Evolutionary conservation across 139 green algal species (phyloP), one percentile per base, ranked within the genome.

Genomic region (Gonium pectorale): DNA sequence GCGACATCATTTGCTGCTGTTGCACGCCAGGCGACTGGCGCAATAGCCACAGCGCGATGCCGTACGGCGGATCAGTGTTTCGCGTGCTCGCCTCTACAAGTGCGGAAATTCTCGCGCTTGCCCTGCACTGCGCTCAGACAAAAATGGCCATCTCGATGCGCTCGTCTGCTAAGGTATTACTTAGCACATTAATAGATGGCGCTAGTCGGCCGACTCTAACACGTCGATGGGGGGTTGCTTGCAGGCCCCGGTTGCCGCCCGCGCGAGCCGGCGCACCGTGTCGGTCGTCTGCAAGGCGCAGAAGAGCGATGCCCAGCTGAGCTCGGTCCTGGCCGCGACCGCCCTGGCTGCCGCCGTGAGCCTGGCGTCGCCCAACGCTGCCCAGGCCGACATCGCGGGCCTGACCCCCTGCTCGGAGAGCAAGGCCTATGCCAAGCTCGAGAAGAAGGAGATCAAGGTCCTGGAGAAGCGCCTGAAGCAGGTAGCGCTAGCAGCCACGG

Each of bases 381-480:
- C 96, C 19, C 73, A 92, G 29, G 97, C 97, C n/a, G 96, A 99
- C 77, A 94, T 99, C 33, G 86, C 95, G 31, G 96, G 97, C 67
- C 93, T 99, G 46, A 99, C 97, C 56, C 95, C 95, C 24, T 99
- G 97, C 97, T 92, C 91, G 52, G 89, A 99, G 90, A 97, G 91
- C 93, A 99, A 99, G 94, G 93, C 93, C 15, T 99, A 96, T 88
- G 91, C 90, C 67, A 99, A 98, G 95, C 89, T 90, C 69, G 78
- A 98, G 90, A 99, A 98, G 94, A 97, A 98, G 70, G 95, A 98
- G 92, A 69, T 99, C 49, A 98, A 97, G 92, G 87, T 37, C 11
- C 92, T 99, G 83, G 84, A 93, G 62, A 97, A 96, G 91, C 91
- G 96, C 68, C 81, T 97, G 63, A 97, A 96, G 90, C 90, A 95